Conservation (phyloP, 768 basidiomycete genomes). For the Russula abietina region DNA sequence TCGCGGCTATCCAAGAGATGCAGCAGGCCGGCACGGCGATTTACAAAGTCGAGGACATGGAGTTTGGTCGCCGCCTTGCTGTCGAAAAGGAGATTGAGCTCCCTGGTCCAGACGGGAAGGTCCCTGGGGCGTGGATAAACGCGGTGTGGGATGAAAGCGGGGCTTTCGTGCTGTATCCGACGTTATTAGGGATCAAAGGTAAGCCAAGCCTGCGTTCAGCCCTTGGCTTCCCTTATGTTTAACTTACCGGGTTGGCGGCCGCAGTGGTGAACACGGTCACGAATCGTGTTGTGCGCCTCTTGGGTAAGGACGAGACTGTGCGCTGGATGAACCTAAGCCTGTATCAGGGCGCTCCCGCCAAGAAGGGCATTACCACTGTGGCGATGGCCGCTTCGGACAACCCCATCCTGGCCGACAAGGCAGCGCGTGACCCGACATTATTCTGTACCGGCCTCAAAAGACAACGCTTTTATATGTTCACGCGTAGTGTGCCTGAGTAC, state of each 20-base stretch:
- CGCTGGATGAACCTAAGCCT: constrained; percentile 83
- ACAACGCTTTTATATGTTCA: constrained; percentile 92
- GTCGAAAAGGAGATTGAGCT: constrained; percentile 87
- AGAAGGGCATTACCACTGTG: constrained; percentile 77
- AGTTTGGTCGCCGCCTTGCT: constrained; percentile 94
- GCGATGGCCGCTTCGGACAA: constrained; percentile 96
- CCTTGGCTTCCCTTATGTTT: neutral
- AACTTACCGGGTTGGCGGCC: constrained; percentile 3
- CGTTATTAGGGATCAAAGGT: constrained; percentile 95
- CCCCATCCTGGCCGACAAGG: constrained; percentile 85
- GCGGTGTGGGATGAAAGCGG: constrained; percentile 98
- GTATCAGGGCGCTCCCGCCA: constrained; percentile 92
- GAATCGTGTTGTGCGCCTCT: constrained; percentile 79
- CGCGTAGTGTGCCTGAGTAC: constrained; percentile 83
- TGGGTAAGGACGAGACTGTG: constrained; percentile 92
- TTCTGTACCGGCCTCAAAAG: constrained; percentile 93
- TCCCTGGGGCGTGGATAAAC: constrained; percentile 76
- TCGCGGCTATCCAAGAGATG: constrained; percentile 94
- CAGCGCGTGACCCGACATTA: constrained; percentile 80
- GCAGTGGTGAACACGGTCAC: constrained; percentile 91
- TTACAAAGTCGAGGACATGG: constrained; percentile 96
- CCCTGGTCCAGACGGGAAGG: constrained; percentile 64
- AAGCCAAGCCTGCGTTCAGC: neutral
- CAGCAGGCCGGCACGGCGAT: constrained; percentile 95
- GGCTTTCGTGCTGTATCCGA: constrained; percentile 89